These are phyloP conservation scores for Actinidia chinensis DNA, from an alignment of 179 eudicot species.

Conservation along the genomic window DNA sequence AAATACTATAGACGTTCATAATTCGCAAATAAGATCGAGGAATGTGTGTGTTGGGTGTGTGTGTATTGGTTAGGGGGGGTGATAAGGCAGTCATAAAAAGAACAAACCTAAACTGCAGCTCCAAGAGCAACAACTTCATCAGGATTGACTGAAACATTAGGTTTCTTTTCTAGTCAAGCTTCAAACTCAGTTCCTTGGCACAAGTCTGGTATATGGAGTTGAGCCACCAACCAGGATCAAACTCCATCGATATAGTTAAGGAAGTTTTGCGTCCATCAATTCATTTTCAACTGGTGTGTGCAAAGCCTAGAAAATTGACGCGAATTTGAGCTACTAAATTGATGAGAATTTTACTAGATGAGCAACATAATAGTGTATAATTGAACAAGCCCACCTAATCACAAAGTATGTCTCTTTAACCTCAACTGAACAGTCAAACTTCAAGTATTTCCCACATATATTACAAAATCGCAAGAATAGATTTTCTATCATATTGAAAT, in stretches of 20 bases:
- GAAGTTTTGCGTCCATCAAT: conserved; percentile 69
- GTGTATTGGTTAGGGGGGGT: not conserved
- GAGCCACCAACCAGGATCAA: conserved; percentile 85
- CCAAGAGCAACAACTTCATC: conserved; percentile 7
- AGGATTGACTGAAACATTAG: conserved; percentile 10
- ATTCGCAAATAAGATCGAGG: not conserved
- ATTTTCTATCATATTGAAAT: not conserved
- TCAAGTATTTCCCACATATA: not conserved
- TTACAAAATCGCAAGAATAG: not conserved
- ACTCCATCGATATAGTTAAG: conserved; percentile 73
- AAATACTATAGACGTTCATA: not conserved
- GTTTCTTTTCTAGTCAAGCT: conserved; percentile 54
- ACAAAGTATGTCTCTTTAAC: not conserved
- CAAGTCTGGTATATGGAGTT: too few relatives aligned
- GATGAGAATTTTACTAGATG: too few relatives aligned
- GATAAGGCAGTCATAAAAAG: not conserved
- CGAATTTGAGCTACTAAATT: not conserved
- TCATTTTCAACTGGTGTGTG: conserved; percentile 64
- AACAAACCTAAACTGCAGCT: conserved; percentile 1
- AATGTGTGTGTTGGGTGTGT: not conserved
- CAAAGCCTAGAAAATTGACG: conserved; percentile 43
- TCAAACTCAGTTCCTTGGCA: too few relatives aligned
- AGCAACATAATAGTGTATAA: not conserved
- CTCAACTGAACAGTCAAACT: not conserved
- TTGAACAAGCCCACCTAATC: not conserved